Evolutionary conservation across 345 rosid species (phyloP), one percentile per base, ranked within the genome.

Genomic region (Kernera saxatilis): DNA sequence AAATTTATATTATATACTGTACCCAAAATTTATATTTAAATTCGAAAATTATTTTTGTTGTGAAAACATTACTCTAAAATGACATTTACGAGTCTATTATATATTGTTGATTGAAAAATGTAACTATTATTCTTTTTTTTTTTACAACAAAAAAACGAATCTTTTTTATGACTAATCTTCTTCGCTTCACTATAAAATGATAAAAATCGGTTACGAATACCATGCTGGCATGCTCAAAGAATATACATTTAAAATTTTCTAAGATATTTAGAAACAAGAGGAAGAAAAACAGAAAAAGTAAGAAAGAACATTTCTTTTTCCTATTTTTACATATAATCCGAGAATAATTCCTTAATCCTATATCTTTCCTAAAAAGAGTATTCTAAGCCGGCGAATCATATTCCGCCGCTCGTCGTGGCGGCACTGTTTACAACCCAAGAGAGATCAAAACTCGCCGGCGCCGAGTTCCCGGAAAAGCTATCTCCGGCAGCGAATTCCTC

Each of bases 401-500:
- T 66, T 50, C 85, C 76, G 1, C 86, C 81, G 52, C 77, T 81
- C 2, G 83, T 69, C 12, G 86, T 82, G 11, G 83, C 77, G 7
- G 86, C 67, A 5, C 67, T 84, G 69, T 65, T 80, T 0, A 75
- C 74, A 17, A 69, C 64, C 84, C 87, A 84, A n/a, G 96, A 81
- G 21, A 82, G 72, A 62, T 83, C 89, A 35, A 84, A 79, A 72
- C 69, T 84, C 14, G 84, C 81, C 68, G 87, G 81, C 17, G 74
- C 70, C 1, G 87, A 83, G 32, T 67, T 79, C 60, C 86, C 92
- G 43, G 87, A 71, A 50, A 83, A 85, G 40, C 80, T 84, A 37
- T 78, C 71, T 55, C 73, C 80, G 35, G 72, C 79, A 13, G 83
- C 71, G 6, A 91, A 72, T 26, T 82, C 97, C 44, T 89, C 99